phyloP scores from a whole-genome alignment of 768 basidiomycete species.

The Pholiota microspora region DNA sequence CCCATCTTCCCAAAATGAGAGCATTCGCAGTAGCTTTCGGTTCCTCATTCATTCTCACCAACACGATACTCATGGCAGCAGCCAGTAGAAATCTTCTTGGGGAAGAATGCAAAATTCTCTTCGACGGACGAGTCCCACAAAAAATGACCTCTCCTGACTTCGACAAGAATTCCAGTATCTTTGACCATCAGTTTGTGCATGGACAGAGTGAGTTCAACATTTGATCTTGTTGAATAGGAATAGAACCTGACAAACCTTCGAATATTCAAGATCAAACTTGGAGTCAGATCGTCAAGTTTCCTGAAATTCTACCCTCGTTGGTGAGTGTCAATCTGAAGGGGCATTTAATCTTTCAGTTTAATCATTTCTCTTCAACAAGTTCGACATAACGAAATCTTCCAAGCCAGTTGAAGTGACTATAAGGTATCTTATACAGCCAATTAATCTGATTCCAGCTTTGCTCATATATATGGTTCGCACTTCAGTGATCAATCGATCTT shows the following conservation, averaged over 20 bases:
- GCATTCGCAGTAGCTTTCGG: no score
- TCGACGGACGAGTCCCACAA: slow-evolving; percentile 13
- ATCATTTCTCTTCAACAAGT: neutral
- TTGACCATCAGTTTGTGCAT: slow-evolving; percentile 16
- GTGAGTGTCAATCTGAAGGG: slow-evolving; percentile 2
- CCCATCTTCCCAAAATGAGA: no score
- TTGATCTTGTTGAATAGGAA: no score
- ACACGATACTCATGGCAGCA: no score
- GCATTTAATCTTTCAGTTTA: neutral
- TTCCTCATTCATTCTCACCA: no score
- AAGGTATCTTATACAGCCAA: no score
- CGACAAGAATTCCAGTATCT: slow-evolving; percentile 17
- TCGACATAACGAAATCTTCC: slow-evolving; percentile 13
- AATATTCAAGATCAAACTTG: slow-evolving; percentile 14
- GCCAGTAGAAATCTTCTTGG: no score
- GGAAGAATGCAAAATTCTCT: slow-evolving; percentile 9
- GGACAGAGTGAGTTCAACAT: slow-evolving; percentile 12
- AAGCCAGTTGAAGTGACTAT: slow-evolving; percentile 17
- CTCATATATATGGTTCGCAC: no score
- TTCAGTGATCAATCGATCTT: slow-evolving; percentile 17
- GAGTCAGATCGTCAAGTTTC: slow-evolving; percentile 16
- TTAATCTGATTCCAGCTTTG: no score
- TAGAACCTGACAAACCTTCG: no score
- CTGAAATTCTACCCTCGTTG: slow-evolving; percentile 7
- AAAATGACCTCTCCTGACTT: slow-evolving; percentile 15